Evolutionary conservation across 441 rosid species (phyloP).

Genomic region (Omphalea diandra): DNA sequence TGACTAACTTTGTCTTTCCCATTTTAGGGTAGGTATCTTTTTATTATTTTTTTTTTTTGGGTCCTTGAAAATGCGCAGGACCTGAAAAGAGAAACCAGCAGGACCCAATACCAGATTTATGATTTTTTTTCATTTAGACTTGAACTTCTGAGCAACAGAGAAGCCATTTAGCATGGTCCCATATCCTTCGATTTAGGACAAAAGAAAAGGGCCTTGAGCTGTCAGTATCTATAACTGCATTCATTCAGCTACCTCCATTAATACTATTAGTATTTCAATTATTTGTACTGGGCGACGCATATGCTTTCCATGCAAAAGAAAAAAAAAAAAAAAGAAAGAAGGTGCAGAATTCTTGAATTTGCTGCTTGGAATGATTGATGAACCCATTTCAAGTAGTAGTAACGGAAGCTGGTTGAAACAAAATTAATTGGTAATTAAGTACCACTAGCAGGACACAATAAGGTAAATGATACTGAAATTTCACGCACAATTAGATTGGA

Average conservation of each 20-base stretch:
- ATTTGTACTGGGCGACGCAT: background rate
- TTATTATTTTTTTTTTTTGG: too few species aligned
- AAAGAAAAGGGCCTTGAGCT: background rate
- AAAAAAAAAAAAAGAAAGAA: too few species aligned
- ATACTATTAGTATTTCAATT: background rate
- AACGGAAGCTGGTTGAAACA: too few species aligned
- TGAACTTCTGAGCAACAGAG: background rate
- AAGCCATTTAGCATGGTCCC: constrained; percentile 10
- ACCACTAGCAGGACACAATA: too few species aligned
- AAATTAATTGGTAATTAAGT: too few species aligned
- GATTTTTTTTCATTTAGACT: background rate
- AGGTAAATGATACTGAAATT: background rate
- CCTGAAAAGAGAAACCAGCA: too few species aligned
- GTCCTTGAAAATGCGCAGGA: background rate
- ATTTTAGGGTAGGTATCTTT: background rate
- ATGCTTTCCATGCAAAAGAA: constrained; percentile 30
- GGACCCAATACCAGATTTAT: background rate
- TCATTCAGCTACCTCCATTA: constrained; percentile 18
- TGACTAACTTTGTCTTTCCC: background rate
- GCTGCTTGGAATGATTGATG: background rate
- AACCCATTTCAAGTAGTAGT: too few species aligned
- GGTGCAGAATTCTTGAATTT: constrained; percentile 6
- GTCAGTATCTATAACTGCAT: constrained; percentile 31
- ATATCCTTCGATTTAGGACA: constrained; percentile 21
- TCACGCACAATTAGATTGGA: background rate